Evolutionary conservation across 176 grass and related monocot species (phyloP), one percentile per base, ranked within the genome.

Genomic region (Poa pratensis): DNA sequence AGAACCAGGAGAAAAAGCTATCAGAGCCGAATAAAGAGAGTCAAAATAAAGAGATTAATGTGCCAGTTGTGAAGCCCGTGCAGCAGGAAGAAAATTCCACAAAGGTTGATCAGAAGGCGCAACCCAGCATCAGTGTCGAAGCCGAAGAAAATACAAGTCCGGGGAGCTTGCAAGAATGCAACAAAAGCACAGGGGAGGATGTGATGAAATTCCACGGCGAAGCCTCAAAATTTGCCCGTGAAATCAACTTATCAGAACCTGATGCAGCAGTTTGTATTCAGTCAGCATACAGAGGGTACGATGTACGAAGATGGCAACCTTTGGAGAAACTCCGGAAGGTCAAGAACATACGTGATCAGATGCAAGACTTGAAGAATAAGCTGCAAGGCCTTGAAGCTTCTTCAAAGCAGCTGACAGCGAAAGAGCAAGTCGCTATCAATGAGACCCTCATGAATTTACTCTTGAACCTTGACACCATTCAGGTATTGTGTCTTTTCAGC

Each of bases 401-500:
- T 68, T 84, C 59, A 9, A 60, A 77, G 45, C 75, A 51, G 46
- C 76, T 28, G 6, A 85, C 73, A 30, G 71, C 59, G 15, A 94
- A 94, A 69, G 86, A 95, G 64, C 85, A 82, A 43, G 22, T 90
- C 35, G 52, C 84, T 50, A 72, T 94, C 0, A 46, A 84, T 72
- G 93, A 98, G 83, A 89, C 48, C 73, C 86, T 94, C 54, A 98
- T 98, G 96, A 95, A 86, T 90, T 86, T 98, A 42, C 93, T 98
- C 28, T 72, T 98, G 86, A 92, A 92, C 69, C 91, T 98, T 69
- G 96, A 95, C 84, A 84, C 86, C 22, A 90, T 98, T 85, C 93
- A 95, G 93, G 96, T 98, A 92, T 77, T 2, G 8, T 63, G 24
- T 77, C 52, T 63, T 34, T 84, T 70, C 70, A 53, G 32, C 3